A percentile compares a stretch with the other conserved stretches of the same genome.
Conservation (phyloP, 2,329 filamentous ascomycete species). For the Neofusicoccum parvum region DNA sequence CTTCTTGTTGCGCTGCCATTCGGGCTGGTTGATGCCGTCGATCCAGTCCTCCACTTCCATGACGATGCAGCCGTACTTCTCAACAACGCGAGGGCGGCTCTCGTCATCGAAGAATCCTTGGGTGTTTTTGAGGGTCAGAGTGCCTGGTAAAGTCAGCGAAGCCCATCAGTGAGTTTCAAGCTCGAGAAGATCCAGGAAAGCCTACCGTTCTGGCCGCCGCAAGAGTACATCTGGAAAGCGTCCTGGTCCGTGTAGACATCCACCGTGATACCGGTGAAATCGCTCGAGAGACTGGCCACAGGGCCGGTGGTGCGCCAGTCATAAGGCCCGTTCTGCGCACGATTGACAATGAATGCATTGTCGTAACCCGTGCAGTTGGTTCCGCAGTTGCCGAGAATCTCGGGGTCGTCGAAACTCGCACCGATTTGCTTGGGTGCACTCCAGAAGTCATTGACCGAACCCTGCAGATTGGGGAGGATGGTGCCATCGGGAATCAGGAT, state of each 20-base stretch:
- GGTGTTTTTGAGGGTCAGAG: slow-evolving; percentile 67
- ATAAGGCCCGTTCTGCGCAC: slow-evolving; percentile 57
- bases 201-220: slow-evolving; percentile 71
- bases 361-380: slow-evolving; percentile 83
- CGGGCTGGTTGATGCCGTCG: slow-evolving; percentile 87
- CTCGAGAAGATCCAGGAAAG: neutral
- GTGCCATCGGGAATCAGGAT: slow-evolving; percentile 54
- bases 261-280: slow-evolving; percentile 80
- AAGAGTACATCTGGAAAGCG: slow-evolving; percentile 86
- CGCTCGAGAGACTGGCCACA: slow-evolving; percentile 67
- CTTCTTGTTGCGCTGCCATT: slow-evolving; percentile 71
- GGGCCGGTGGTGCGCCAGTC: slow-evolving; percentile 65
- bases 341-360: slow-evolving; percentile 71
- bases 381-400: slow-evolving; percentile 74
- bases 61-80: slow-evolving; percentile 81
- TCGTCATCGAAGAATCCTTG: slow-evolving; percentile 63
- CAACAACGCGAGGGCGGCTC: slow-evolving; percentile 63
- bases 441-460: slow-evolving; percentile 81
- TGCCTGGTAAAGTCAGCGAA: slow-evolving; percentile 34
- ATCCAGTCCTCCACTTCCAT: slow-evolving; percentile 94
- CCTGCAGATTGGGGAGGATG: slow-evolving; percentile 67
- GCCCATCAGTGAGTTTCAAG: neutral
- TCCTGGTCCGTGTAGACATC: slow-evolving; percentile 83
- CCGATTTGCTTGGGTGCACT: slow-evolving; percentile 78
- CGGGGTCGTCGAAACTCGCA: slow-evolving; percentile 63